Evolutionary conservation across 768 basidiomycete species (phyloP).

Genomic region (Xanthoconium purpureum): DNA sequence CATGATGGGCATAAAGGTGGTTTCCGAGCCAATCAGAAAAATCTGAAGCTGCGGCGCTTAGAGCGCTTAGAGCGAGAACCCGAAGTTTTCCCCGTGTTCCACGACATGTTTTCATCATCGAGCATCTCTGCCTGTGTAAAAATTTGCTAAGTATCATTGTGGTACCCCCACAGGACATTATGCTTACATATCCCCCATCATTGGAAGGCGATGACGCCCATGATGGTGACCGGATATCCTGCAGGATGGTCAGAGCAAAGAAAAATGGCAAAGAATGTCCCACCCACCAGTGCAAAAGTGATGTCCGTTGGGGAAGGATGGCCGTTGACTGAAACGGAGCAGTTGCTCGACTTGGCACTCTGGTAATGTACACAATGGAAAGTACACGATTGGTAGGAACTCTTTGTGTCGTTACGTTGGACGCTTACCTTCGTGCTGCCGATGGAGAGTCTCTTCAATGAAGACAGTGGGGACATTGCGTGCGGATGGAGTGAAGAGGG

Average conservation of each 20-base stretch:
- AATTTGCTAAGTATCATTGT: background rate
- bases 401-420: background rate
- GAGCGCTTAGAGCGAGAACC: conserved; percentile 1
- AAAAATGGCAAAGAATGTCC: background rate
- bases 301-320: conserved; percentile 22
- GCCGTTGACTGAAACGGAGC: conserved; percentile 10
- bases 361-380: conserved; percentile 3
- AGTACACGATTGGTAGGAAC: background rate
- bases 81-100: conserved; percentile 11
- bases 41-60: conserved; percentile 2
- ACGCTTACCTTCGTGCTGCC: conserved; percentile 19
- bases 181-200: conserved; percentile 17
- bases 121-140: conserved; percentile 25
- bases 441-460: conserved; percentile 24
- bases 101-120: conserved; percentile 30
- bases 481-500: background rate
- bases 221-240: conserved; percentile 12
- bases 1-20: background rate
- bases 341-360: conserved; percentile 18
- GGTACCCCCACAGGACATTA: background rate
- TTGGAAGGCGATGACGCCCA: background rate
- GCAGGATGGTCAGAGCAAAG: background rate
- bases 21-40: conserved; percentile 9
- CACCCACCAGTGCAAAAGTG: conserved; percentile 22
- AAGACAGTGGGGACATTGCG: conserved; percentile 18